phyloP scores from a whole-genome alignment of 2,329 filamentous ascomycete species.

The Colletotrichum sp. region DNA sequence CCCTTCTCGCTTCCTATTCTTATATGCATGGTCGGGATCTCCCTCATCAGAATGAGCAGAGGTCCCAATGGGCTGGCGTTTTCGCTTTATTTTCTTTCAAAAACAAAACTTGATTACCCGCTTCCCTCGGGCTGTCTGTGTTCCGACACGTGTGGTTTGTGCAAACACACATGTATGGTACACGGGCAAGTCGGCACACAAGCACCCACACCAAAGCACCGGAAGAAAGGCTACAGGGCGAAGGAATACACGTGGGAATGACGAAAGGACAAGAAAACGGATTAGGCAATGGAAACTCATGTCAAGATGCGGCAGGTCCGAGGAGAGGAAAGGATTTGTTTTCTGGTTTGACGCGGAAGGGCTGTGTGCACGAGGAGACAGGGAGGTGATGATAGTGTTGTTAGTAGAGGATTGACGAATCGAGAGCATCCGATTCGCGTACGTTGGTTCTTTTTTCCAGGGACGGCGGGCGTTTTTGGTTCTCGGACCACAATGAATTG shows the following conservation, averaged over 20 bases:
- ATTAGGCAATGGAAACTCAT: neutral
- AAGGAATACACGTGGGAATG: neutral
- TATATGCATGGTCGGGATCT: conserved; percentile 18
- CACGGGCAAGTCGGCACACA: neutral
- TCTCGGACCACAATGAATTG: neutral
- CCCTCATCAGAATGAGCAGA: neutral
- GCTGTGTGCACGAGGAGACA: neutral
- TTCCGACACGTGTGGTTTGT: neutral
- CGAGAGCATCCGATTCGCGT: neutral
- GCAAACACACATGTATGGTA: neutral
- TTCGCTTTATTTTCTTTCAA: neutral
- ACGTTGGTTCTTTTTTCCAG: neutral
- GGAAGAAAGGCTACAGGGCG: neutral
- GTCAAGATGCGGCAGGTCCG: conserved; percentile 6
- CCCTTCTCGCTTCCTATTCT: conserved; percentile 1
- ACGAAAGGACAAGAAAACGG: neutral
- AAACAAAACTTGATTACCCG: neutral
- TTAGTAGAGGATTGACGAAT: neutral
- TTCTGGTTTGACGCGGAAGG: neutral
- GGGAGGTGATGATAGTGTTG: neutral
- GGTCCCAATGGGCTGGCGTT: conserved; percentile 12
- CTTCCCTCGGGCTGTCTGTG: neutral
- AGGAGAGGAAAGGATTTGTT: neutral
- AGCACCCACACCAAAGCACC: neutral
- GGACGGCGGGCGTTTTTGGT: neutral